These are phyloP conservation scores for Polyrhizophydium stewartii DNA, from an alignment of 371 early-diverging fungal species.

Conservation along the genomic window DNA sequence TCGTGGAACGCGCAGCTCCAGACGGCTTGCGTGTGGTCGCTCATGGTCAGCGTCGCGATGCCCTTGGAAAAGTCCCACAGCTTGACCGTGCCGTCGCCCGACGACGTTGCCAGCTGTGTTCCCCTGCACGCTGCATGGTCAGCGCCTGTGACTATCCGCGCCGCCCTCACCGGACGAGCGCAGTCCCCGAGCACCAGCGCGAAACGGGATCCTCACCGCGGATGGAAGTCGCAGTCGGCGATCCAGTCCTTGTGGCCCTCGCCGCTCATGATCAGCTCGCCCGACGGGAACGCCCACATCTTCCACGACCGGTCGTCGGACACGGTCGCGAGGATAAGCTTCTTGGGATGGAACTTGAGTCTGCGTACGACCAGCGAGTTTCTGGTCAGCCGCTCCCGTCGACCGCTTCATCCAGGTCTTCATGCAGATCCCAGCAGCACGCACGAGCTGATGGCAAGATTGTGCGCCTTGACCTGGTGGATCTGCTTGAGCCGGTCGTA, in stretches of 20 bases:
- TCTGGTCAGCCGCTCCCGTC: no score
- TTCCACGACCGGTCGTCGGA: conserved; percentile 53
- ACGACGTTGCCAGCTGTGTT: conserved; percentile 45
- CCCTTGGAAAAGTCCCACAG: conserved; percentile 50
- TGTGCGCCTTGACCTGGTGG: conserved; percentile 34
- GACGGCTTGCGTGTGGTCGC: conserved; percentile 49
- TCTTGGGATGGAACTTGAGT: conserved; percentile 48
- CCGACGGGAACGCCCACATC: conserved; percentile 49
- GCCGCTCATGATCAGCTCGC: conserved; percentile 50
- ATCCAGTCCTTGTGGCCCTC: conserved; percentile 52
- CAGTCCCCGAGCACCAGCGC: no score
- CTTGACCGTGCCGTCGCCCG: conserved; percentile 51
- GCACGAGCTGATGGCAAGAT: conserved; percentile 38
- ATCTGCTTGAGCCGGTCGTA: conserved; percentile 29
- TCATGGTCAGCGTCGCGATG: conserved; percentile 38
- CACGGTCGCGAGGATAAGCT: conserved; percentile 43
- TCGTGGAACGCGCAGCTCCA: conserved; percentile 53
- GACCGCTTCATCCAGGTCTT: no score
- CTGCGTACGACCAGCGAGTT: conserved; percentile 9
- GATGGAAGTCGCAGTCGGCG: conserved; percentile 52
- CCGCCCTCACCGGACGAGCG: no score
- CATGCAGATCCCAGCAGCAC: conserved; percentile 4
- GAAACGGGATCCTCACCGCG: conserved; percentile 41
- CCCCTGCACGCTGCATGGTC: conserved; percentile 21
- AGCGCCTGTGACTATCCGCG: not conserved